Base-by-base conservation (phyloP, 345 rosid genomes). In the Arabis hirsuta region DNA sequence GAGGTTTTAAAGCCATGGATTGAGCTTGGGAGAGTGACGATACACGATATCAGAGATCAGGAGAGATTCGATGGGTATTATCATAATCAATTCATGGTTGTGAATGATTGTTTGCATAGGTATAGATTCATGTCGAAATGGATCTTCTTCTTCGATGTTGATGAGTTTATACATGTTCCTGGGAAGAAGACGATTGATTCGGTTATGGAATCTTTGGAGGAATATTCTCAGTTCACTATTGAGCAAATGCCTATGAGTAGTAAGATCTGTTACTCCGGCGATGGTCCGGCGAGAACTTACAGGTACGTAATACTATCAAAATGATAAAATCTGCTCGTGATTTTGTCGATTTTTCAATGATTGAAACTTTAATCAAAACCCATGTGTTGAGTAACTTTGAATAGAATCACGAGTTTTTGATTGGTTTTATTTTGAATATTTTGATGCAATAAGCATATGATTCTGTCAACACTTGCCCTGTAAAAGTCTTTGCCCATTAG, bases 31-130 rank as follows among this genome's bases (percentile, higher is more conserved):
- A 83, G 87, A 60, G 91, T 90, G 48, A 89, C 96, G 24, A 26
- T 93, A 27, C 97, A 93, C 45, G 96, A 93, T 64, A 76, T 93
- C 0, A 78, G 74, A 65, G 98, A 87, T 8, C 97, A 93, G 53
- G 98, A 90, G 73, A 81, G 97, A 59, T 93, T 90, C 73, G 98
- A 90, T 73, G 98, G 98, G 38, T 90, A 93, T 55, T 93, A 93
- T 58, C 97, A 93, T 72, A 93, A 93, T 34, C 98, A 93, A 74
- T 93, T 93, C 82, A 73, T 93, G 92, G 88, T 93, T 55, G 92
- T 93, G 16, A 93, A 93, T 47, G 97, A 93, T 65, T 93, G 98
- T 71, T 72, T 93, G 73, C 98, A 90, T 65, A 73, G 96, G 34
- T 89, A 93, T 80, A 86, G 81, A 65, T 87, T 86, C 64, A 68